Conservation (phyloP, 2,329 filamentous ascomycete genomes). For the Diplodia intermedia region DNA sequence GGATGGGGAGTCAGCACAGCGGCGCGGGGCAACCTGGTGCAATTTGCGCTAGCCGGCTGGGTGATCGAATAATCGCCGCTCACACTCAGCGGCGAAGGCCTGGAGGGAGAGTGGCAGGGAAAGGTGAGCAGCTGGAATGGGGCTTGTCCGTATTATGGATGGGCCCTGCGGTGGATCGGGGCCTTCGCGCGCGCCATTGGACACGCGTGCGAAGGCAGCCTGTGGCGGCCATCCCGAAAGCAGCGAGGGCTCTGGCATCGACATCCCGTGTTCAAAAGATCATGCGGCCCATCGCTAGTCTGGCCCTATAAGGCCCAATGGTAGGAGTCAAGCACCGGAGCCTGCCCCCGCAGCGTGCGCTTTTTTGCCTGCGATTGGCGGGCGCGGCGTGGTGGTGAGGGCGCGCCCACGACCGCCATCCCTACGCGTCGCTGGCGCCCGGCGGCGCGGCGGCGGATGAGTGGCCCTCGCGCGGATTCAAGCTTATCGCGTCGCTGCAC, state of each 20-base stretch:
- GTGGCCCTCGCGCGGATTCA: slow-evolving; percentile 24
- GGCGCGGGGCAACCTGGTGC: slow-evolving; percentile 26
- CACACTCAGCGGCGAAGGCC: slow-evolving; percentile 27
- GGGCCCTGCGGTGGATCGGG: slow-evolving; percentile 31
- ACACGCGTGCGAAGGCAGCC: slow-evolving; percentile 28
- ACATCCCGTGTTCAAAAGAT: slow-evolving; percentile 49
- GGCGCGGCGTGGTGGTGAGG: slow-evolving; percentile 28
- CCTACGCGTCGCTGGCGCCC: slow-evolving; percentile 18
- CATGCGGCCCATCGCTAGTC: slow-evolving; percentile 46
- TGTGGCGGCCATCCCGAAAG: slow-evolving; percentile 30
- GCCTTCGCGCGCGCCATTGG: slow-evolving; percentile 27
- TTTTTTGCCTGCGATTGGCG: slow-evolving; percentile 9
- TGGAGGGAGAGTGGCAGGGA: slow-evolving; percentile 30
- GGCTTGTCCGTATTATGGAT: slow-evolving; percentile 34
- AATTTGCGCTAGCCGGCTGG: slow-evolving; percentile 29
- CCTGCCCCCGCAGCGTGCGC: slow-evolving; percentile 24
- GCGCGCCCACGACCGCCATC: slow-evolving; percentile 20
- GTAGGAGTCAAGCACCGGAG: slow-evolving; percentile 19
- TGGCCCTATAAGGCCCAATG: slow-evolving; percentile 35
- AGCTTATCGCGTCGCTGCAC: slow-evolving; percentile 29
- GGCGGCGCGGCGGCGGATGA: slow-evolving; percentile 23
- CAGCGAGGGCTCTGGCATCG: slow-evolving; percentile 33
- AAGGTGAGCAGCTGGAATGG: slow-evolving; percentile 31
- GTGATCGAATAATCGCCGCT: slow-evolving; percentile 28
- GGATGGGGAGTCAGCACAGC: slow-evolving; percentile 27